These are phyloP conservation scores for Herpotrichia juniperi DNA, from an alignment of 2,329 filamentous ascomycete genomes.

Conservation along the genomic window DNA sequence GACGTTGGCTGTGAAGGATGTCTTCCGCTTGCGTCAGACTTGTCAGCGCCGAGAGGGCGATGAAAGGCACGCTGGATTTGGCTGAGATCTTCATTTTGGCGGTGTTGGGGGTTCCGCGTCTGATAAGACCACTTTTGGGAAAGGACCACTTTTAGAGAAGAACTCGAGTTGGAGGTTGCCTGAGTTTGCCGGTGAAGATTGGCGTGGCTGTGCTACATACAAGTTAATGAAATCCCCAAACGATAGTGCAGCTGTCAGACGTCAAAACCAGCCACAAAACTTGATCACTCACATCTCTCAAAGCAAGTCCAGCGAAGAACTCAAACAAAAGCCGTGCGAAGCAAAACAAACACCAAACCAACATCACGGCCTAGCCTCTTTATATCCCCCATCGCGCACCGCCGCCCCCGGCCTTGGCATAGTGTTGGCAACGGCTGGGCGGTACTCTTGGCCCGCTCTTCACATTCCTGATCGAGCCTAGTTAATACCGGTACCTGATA, in stretches of 20 bases:
- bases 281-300: too few species aligned
- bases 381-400: conserved; percentile 15
- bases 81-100: conserved; percentile 30
- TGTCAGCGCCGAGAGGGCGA: conserved; percentile 29
- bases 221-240: too few species aligned
- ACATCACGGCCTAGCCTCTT: conserved; percentile 10
- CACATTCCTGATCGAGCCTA: conserved; percentile 3
- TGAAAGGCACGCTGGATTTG: conserved; percentile 14
- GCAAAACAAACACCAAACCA: background rate
- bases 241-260: too few species aligned
- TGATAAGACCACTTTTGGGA: background rate
- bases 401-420: conserved; percentile 2
- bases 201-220: too few species aligned
- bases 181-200: too few species aligned
- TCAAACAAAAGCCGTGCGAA: conserved; percentile 5
- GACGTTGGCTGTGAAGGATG: conserved; percentile 33
- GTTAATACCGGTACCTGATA: conserved; percentile 1
- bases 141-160: too few species aligned
- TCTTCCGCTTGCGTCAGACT: conserved; percentile 29
- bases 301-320: background rate
- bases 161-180: too few species aligned
- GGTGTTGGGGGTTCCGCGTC: background rate
- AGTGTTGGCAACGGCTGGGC: conserved; percentile 2
- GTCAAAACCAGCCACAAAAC: too few species aligned
- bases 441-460: background rate